Evolutionary conservation across 2,329 filamentous ascomycete genomes (phyloP).

Genomic region (Ilyonectria mors-panacis): DNA sequence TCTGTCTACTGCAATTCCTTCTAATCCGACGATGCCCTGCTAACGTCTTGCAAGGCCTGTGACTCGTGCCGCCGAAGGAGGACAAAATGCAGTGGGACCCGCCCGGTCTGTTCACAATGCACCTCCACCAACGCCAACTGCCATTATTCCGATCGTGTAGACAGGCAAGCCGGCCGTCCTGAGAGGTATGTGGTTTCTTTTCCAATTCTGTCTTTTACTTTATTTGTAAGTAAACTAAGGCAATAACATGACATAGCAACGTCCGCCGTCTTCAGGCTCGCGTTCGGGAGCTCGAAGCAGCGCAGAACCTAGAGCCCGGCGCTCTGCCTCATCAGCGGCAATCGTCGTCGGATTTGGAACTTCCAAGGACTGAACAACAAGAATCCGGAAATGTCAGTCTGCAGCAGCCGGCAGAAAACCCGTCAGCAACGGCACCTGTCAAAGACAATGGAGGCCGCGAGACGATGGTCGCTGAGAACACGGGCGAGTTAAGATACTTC

Average conservation of each 20-base stretch:
- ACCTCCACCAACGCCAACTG: background rate
- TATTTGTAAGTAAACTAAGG: background rate
- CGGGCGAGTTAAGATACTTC: conserved; percentile 23
- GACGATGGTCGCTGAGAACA: conserved; percentile 22
- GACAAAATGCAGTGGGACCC: conserved; percentile 17
- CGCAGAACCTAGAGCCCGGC: background rate
- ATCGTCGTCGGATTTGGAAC: background rate
- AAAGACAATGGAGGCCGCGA: conserved; percentile 7
- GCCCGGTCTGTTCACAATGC: conserved; percentile 14
- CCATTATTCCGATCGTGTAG: conserved; percentile 18
- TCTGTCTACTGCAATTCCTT: background rate
- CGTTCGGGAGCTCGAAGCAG: conserved; percentile 8
- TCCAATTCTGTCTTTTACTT: fast-evolving
- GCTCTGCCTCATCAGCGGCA: background rate
- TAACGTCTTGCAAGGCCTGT: conserved; percentile 13
- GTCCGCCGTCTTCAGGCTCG: conserved; percentile 2
- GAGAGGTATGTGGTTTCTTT: background rate
- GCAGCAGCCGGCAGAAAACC: background rate
- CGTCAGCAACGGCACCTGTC: background rate
- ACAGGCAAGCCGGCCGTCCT: background rate
- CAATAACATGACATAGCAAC: background rate
- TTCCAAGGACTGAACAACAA: background rate
- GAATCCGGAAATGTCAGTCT: background rate
- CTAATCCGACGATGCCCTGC: background rate
- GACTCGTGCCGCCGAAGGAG: conserved; percentile 21